These are phyloP conservation scores for Chloris gayana DNA, from an alignment of 176 grass and related monocot species.

Conservation along the genomic window DNA sequence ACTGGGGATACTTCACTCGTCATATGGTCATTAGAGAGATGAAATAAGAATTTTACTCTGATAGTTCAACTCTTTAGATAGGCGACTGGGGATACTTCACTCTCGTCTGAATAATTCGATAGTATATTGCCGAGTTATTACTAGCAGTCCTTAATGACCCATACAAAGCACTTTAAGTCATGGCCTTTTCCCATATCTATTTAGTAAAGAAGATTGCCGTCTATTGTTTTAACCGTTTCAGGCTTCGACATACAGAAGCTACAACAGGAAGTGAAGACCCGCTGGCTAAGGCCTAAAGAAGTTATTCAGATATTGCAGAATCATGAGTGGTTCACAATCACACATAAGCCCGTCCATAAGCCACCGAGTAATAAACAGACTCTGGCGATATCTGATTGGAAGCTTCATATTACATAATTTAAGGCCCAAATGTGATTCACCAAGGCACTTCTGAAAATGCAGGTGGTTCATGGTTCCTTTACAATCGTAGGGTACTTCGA, in stretches of 20 bases:
- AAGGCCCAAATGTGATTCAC: slow-evolving; percentile 10
- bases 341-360: slow-evolving; percentile 52
- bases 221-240: slow-evolving; percentile 40
- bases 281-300: slow-evolving; percentile 87
- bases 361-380: slow-evolving; percentile 72
- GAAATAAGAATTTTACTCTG: too few species aligned
- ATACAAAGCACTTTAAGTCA: not conserved
- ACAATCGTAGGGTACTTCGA: slow-evolving; percentile 83
- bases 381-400: slow-evolving; percentile 32
- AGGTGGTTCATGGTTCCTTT: slow-evolving; percentile 96
- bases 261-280: slow-evolving; percentile 50
- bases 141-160: not conserved
- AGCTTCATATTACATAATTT: not conserved
- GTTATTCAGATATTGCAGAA: slow-evolving; percentile 74
- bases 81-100: not conserved
- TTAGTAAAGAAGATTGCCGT: not conserved
- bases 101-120: not conserved
- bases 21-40: not conserved
- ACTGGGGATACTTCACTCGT: not conserved
- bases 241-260: slow-evolving; percentile 61
- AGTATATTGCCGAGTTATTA: not conserved
- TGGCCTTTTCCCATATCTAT: not conserved
- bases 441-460: slow-evolving; percentile 27
- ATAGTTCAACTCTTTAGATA: too few species aligned
- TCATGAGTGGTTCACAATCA: slow-evolving; percentile 50